phyloP scores from a whole-genome alignment of 192 early-diverging fungal species.

The Umbelopsis ramanniana region DNA sequence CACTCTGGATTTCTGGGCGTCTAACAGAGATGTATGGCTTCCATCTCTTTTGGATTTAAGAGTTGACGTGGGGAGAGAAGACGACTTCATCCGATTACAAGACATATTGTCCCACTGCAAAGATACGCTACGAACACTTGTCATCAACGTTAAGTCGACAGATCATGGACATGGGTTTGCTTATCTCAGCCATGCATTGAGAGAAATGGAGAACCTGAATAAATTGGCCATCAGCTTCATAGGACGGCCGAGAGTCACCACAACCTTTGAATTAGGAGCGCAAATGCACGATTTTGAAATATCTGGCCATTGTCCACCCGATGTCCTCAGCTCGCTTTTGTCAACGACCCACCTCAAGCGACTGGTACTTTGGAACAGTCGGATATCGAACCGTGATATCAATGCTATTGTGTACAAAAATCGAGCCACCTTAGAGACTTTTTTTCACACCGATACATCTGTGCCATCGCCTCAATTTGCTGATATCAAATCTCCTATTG shows the following conservation, averaged over 20 bases:
- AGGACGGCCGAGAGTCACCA: neutral
- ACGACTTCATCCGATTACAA: neutral
- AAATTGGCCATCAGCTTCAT: neutral
- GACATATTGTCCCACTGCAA: neutral
- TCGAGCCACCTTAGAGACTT: neutral
- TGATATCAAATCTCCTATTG: neutral
- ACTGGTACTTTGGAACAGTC: neutral
- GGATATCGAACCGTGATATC: neutral
- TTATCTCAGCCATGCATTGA: neutral
- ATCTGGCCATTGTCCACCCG: too few relatives aligned
- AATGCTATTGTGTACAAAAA: neutral
- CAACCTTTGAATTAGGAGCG: too few relatives aligned
- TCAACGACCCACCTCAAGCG: neutral
- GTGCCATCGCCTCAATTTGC: neutral
- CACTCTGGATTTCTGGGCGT: neutral
- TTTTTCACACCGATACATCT: neutral
- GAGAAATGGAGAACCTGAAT: neutral
- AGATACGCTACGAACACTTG: neutral
- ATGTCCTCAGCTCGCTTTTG: too few relatives aligned
- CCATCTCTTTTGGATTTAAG: neutral
- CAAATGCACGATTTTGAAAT: too few relatives aligned
- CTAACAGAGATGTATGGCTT: neutral
- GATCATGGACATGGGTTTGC: neutral
- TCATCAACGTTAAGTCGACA: neutral
- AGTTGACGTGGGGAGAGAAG: neutral